Evolutionary conservation across 345 rosid genomes (phyloP).

Genomic region (Citrus trifoliata): DNA sequence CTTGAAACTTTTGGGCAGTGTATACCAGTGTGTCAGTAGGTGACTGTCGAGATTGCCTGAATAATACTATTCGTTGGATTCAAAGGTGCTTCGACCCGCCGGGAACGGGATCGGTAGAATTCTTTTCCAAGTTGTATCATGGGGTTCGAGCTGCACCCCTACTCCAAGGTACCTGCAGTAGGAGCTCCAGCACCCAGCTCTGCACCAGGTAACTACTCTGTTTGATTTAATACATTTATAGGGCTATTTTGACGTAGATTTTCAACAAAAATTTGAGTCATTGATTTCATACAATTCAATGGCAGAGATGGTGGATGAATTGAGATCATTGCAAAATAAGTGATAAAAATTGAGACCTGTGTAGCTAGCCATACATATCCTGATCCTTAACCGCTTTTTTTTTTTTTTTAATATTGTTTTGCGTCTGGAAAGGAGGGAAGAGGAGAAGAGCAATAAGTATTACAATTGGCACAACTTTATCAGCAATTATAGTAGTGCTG

Average conservation of each 20-base stretch:
- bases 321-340: too few relatives aligned
- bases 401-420: not conserved
- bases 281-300: too few relatives aligned
- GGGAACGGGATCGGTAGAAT: not conserved
- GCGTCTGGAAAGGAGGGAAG: not conserved
- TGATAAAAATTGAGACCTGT: too few relatives aligned
- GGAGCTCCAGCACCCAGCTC: not conserved
- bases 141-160: slow-evolving; percentile 13
- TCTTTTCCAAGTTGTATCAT: slow-evolving; percentile 10
- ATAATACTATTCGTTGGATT: not conserved
- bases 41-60: not conserved
- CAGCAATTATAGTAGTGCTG: not conserved
- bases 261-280: too few relatives aligned
- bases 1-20: slow-evolving; percentile 20
- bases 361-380: not conserved
- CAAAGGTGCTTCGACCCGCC: not conserved
- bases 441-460: not conserved
- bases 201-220: not conserved
- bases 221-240: too few relatives aligned
- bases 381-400: not conserved
- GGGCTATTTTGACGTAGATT: too few relatives aligned
- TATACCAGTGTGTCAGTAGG: not conserved
- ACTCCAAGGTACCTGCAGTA: not conserved
- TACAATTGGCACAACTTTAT: slow-evolving; percentile 4
- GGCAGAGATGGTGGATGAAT: too few relatives aligned